These are phyloP conservation scores for Ruellia speciosa DNA, from an alignment of 305 asterid genomes.

Conservation along the genomic window DNA sequence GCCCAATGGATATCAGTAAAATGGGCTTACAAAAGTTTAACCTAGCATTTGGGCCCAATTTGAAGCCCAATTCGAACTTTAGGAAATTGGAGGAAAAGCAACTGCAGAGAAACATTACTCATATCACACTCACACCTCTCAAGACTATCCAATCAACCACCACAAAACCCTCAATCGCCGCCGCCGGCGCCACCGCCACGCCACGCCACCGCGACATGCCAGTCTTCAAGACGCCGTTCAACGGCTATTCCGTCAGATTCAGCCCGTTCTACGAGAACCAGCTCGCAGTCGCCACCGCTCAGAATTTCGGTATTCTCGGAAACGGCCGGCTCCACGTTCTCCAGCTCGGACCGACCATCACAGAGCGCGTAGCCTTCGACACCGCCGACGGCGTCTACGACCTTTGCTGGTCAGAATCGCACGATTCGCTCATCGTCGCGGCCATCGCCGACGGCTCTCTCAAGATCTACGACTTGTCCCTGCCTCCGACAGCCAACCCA, in stretches of 20 bases:
- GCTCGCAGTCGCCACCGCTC: slow-evolving; percentile 83
- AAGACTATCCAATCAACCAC: slow-evolving; percentile 25
- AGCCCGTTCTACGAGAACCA: slow-evolving; percentile 86
- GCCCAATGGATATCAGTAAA: too few relatives aligned
- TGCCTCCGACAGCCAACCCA: slow-evolving; percentile 78
- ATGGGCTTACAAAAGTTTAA: too few relatives aligned
- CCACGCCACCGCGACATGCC: slow-evolving; percentile 58
- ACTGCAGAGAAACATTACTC: slow-evolving; percentile 18
- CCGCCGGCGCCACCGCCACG: slow-evolving; percentile 20
- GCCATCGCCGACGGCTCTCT: slow-evolving; percentile 85
- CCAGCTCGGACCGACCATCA: slow-evolving; percentile 60
- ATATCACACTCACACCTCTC: slow-evolving; percentile 28
- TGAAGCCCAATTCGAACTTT: slow-evolving; percentile 19
- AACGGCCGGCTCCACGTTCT: slow-evolving; percentile 90
- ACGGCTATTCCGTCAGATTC: slow-evolving; percentile 91
- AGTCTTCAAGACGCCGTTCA: slow-evolving; percentile 78
- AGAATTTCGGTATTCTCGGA: slow-evolving; percentile 92
- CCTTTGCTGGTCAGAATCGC: slow-evolving; percentile 92
- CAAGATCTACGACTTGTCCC: slow-evolving; percentile 70
- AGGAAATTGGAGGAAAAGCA: slow-evolving; percentile 24
- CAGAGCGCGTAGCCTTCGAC: slow-evolving; percentile 70
- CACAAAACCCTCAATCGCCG: slow-evolving; percentile 15
- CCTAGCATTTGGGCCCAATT: too few relatives aligned
- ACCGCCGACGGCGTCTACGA: slow-evolving; percentile 94
- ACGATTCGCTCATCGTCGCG: slow-evolving; percentile 73